Evolutionary conservation across 2,329 filamentous ascomycete species (phyloP).

Genomic region (Fusarium sp.): DNA sequence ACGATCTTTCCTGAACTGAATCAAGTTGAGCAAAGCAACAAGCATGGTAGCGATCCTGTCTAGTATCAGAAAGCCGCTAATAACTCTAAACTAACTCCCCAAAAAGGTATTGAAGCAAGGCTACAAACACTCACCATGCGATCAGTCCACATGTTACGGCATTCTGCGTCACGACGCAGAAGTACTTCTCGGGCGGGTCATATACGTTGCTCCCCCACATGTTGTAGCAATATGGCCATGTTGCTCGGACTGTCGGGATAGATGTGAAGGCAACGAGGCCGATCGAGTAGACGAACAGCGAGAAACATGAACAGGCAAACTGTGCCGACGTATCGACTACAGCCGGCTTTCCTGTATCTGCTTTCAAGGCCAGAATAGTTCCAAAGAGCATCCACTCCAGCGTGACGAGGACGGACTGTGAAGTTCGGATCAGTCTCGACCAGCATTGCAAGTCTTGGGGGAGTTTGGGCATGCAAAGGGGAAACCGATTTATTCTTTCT

Average conservation of each 20-base stretch:
- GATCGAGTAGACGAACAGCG: constrained; percentile 15
- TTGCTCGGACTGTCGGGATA: neutral
- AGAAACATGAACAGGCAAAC: constrained; percentile 7
- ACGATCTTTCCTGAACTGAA: constrained; percentile 4
- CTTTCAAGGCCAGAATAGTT: neutral
- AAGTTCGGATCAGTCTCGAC: neutral
- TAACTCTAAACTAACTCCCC: neutral
- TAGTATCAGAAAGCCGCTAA: neutral
- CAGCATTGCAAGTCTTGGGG: neutral
- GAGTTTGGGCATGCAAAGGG: neutral
- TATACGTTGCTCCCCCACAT: constrained; percentile 4
- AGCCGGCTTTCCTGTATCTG: neutral
- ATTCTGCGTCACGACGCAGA: constrained; percentile 11
- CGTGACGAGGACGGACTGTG: constrained; percentile 1
- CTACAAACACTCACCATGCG: constrained; percentile 1
- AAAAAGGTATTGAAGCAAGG: neutral
- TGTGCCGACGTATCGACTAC: neutral
- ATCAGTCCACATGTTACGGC: constrained; percentile 7
- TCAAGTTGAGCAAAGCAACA: neutral
- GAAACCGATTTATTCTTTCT: neutral
- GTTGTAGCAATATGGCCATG: constrained; percentile 5
- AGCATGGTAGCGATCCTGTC: constrained; percentile 2
- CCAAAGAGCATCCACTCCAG: constrained; percentile 15
- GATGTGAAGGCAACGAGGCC: constrained; percentile 5
- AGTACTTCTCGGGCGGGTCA: constrained; percentile 4